Base-by-base conservation (phyloP, 2,329 filamentous ascomycete genomes). In the Aspergillus eucalypticola region DNA sequence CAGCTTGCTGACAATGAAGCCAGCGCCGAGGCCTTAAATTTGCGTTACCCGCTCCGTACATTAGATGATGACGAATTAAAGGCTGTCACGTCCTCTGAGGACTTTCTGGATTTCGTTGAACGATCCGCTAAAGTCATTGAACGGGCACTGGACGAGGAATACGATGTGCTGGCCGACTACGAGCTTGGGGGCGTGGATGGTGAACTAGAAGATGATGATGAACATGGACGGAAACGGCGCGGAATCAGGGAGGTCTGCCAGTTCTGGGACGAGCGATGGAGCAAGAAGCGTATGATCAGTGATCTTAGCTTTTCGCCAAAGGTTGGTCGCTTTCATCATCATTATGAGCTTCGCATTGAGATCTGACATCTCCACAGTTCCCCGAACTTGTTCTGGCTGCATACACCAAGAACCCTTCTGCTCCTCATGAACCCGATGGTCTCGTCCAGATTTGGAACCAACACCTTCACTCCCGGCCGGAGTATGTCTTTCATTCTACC, bases 61-160 rank as follows among this genome's bases (percentile, higher is more conserved):
- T 83, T 99, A 52, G 92, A 88, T 2, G 82, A 85, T 15, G 95
- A 98, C 69, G 96, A 99, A 75, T 81, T 97, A 41, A 88, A 90
- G 66, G 95, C 94, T 5, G 92, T 98, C 25, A 95, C 92, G 23
- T 90, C 90, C 57, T 97, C 94, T 0, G 88, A 94, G 29, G 95
- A 98, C 54, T 99, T 99, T 73, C 84, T 95, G 62, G 92, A 96
- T 68, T 99, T 99, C 72, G 87, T 99, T 29, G 95, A 99, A 71
- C 87, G 92, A 68, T 97, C 94, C 21, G 96, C 92, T 59, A 99
- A 98, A 77, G 93, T 99, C 52, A 94, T 99, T 68, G 95, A 99
- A 79, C 87, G 95, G 70, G 94, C 95, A 5, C 81, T 99, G 65
- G 95, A 98, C 71, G 90, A 96, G 72, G 92, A 97, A 59, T 99